phyloP scores from a whole-genome alignment of 148 eudicot species.

The Rheum nobile region DNA sequence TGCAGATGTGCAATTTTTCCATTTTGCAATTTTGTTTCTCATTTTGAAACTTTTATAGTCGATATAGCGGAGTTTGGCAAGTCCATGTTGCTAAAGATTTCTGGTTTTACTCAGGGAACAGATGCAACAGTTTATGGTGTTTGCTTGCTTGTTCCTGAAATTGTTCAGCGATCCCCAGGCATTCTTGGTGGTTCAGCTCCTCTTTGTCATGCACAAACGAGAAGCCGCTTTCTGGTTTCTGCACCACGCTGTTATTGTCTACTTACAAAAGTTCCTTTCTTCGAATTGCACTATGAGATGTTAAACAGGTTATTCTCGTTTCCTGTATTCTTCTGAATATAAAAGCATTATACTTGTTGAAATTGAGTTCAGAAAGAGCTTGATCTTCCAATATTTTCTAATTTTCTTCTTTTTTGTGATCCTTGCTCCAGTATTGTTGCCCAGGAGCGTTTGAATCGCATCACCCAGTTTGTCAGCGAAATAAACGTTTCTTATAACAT shows the following conservation, averaged over 20 bases:
- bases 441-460: slow-evolving; percentile 87
- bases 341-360: not conserved
- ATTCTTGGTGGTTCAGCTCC: slow-evolving; percentile 46
- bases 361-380: not conserved
- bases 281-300: slow-evolving; percentile 87
- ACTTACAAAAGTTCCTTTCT: slow-evolving; percentile 86
- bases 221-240: slow-evolving; percentile 65
- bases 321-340: not conserved
- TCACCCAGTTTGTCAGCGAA: slow-evolving; percentile 71
- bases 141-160: slow-evolving; percentile 86
- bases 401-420: not conserved
- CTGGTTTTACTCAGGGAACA: slow-evolving; percentile 17
- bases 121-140: slow-evolving; percentile 92
- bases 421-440: slow-evolving; percentile 48
- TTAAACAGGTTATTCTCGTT: slow-evolving; percentile 32
- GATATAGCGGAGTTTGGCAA: not conserved
- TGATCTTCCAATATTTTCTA: not conserved
- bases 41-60: not conserved
- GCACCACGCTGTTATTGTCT: slow-evolving; percentile 98
- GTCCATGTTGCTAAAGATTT: slow-evolving; percentile 2
- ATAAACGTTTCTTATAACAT: slow-evolving; percentile 38
- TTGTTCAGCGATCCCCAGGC: slow-evolving; percentile 85
- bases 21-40: not conserved
- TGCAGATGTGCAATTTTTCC: too few relatives aligned
- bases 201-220: slow-evolving; percentile 27